Conservation (phyloP, 495 filamentous ascomycete genomes). For the Talaromyces wortmannii region DNA sequence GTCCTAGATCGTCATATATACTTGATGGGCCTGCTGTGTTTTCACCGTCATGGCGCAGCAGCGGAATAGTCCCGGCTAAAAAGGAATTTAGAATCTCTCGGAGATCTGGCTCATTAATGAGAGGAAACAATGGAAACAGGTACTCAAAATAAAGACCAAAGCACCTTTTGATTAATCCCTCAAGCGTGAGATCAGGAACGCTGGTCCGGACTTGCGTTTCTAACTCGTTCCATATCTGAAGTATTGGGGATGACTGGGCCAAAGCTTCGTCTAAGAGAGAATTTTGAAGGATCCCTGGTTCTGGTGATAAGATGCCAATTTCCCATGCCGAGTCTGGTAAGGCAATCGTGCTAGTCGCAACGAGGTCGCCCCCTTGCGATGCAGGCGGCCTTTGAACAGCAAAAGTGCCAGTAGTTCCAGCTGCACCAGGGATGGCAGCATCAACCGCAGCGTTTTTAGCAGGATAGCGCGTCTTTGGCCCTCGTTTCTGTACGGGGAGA, state of each 20-base stretch:
- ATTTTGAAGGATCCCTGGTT: background rate
- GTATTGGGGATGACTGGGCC: background rate
- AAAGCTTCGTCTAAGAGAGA: background rate
- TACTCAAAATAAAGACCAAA: background rate
- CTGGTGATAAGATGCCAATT: background rate
- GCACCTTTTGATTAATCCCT: background rate
- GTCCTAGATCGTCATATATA: background rate
- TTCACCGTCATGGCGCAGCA: background rate
- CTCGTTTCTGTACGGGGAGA: background rate
- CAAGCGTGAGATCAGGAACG: background rate
- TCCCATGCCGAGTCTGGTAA: background rate
- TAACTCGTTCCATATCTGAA: background rate
- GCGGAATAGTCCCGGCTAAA: background rate
- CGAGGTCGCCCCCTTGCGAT: background rate
- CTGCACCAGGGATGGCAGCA: background rate
- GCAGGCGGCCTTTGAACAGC: background rate
- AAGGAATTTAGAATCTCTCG: background rate
- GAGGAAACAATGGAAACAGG: background rate
- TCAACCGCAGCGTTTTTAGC: background rate
- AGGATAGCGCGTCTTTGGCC: background rate
- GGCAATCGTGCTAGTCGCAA: background rate
- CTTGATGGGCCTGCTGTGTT: background rate
- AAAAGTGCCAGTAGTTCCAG: background rate
- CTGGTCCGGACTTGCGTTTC: background rate
- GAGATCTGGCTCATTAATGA: background rate